Percentiles rank a stretch among this genome's conserved stretches.
These are phyloP conservation scores for Botryotinia narcissicola DNA, from an alignment of 2,329 filamentous ascomycete species.

Conservation along the genomic window DNA sequence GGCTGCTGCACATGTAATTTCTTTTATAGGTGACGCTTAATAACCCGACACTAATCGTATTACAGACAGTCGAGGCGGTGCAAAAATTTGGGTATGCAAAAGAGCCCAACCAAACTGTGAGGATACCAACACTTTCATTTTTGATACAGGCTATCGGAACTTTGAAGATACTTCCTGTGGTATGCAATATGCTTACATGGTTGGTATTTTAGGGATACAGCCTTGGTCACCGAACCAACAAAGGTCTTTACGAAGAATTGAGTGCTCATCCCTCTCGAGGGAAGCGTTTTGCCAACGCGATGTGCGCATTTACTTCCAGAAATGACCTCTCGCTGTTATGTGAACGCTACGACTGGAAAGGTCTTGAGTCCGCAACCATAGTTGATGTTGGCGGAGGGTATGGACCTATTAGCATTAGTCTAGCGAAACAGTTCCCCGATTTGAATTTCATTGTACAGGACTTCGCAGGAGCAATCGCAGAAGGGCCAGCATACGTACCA, in stretches of 20 bases:
- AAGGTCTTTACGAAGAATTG: slow-evolving; percentile 11
- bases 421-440: slow-evolving; percentile 50
- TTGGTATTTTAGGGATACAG: background rate
- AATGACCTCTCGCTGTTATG: slow-evolving; percentile 53
- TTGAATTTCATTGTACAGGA: slow-evolving; percentile 59
- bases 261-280: slow-evolving; percentile 38
- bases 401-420: slow-evolving; percentile 55
- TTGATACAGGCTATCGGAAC: background rate
- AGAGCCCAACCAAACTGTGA: slow-evolving; percentile 8
- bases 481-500: background rate
- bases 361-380: slow-evolving; percentile 50
- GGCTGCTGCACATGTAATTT: slow-evolving; percentile 12
- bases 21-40: background rate
- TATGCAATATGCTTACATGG: background rate
- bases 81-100: slow-evolving; percentile 6
- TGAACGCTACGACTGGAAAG: slow-evolving; percentile 52
- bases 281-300: slow-evolving; percentile 53
- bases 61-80: background rate
- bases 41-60: background rate
- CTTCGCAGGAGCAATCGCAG: slow-evolving; percentile 44
- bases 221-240: slow-evolving; percentile 8
- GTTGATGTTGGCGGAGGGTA: slow-evolving; percentile 61
- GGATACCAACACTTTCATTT: background rate
- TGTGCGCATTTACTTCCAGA: slow-evolving; percentile 53
- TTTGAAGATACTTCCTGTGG: background rate